Percentiles rank a stretch among this genome's conserved stretches.
Conservation (phyloP, 345 rosid species). For the Hibiscus syriacus region DNA sequence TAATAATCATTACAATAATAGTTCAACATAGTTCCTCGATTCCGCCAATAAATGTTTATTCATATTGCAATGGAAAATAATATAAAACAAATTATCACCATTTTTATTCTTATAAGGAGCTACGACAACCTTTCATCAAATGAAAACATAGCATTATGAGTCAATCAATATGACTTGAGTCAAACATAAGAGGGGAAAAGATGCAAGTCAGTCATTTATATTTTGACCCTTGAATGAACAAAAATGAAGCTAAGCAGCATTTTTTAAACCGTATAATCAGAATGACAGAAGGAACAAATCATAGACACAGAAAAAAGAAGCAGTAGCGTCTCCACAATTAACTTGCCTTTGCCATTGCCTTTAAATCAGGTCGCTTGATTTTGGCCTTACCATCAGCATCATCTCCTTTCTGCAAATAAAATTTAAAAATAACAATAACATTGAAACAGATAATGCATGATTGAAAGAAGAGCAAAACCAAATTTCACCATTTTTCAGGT, state of each 20-base stretch:
- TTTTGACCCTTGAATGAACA: background rate
- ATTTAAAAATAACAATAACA: background rate
- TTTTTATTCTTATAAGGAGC: background rate
- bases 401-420: slow-evolving; percentile 29
- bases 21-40: background rate
- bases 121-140: background rate
- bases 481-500: background rate
- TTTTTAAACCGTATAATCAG: background rate
- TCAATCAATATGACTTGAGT: background rate
- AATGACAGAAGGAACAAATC: background rate
- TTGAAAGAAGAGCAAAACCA: background rate
- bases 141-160: background rate
- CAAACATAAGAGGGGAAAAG: background rate
- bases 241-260: background rate
- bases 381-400: slow-evolving; percentile 24
- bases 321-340: no score
- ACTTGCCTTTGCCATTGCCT: slow-evolving; percentile 74
- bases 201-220: background rate
- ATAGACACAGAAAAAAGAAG: background rate
- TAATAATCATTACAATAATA: background rate
- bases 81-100: background rate
- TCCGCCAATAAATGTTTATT: background rate
- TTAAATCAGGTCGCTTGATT: slow-evolving; percentile 72
- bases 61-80: background rate
- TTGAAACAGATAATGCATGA: background rate